Conservation (phyloP, 2,329 filamentous ascomycete genomes). For the Penicillium aurantiogriseum region DNA sequence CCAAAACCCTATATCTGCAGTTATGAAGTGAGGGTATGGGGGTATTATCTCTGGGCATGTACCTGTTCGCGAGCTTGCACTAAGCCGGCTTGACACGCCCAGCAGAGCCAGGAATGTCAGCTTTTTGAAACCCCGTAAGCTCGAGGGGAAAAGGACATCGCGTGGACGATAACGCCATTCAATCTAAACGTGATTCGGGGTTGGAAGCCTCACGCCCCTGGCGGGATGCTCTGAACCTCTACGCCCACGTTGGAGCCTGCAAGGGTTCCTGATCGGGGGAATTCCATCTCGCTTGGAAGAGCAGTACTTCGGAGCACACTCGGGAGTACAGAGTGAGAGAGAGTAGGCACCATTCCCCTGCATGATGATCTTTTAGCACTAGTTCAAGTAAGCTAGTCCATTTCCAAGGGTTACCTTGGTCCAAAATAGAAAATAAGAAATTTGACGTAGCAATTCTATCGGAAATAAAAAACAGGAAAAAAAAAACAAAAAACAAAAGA, state of each 20-base stretch:
- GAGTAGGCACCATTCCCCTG: conserved; percentile 1
- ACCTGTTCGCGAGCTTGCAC: conserved; percentile 1
- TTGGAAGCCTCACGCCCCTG: background rate
- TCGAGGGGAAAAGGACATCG: background rate
- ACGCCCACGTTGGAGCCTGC: conserved; percentile 23
- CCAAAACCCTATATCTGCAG: background rate
- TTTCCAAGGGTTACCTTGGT: conserved; percentile 5
- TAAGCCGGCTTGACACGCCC: background rate
- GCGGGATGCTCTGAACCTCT: conserved; percentile 12
- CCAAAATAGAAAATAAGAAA: conserved; percentile 6
- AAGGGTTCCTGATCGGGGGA: conserved; percentile 15
- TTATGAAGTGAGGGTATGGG: background rate
- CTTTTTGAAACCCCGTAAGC: background rate
- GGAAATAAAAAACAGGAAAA: background rate
- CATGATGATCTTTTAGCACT: background rate
- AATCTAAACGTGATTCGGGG: background rate
- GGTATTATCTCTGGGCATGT: background rate
- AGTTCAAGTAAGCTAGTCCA: background rate
- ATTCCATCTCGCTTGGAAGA: conserved; percentile 12
- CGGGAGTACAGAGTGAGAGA: background rate
- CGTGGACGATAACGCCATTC: background rate
- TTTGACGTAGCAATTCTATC: background rate
- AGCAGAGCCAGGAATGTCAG: background rate
- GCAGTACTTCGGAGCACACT: background rate
- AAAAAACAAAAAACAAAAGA: background rate